Evolutionary conservation across 495 filamentous ascomycete genomes (phyloP).

Genomic region (Corynascus novoguineensis): DNA sequence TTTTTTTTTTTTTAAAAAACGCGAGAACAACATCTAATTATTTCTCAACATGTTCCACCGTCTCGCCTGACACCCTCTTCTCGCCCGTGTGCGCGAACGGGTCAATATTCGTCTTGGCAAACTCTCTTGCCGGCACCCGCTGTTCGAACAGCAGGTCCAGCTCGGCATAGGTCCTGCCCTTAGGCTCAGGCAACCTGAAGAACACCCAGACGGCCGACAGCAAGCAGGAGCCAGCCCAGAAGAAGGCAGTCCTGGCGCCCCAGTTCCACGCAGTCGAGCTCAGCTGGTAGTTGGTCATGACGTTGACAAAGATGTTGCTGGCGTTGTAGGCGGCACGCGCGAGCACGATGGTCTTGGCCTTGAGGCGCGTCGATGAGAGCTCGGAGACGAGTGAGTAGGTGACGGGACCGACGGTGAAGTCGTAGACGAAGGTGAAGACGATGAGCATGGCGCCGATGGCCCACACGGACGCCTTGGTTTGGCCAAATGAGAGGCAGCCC

Average conservation of each 20-base stretch:
- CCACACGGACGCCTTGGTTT: conserved; percentile 24
- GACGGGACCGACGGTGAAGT: conserved; percentile 51
- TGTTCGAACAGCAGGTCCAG: conserved; percentile 48
- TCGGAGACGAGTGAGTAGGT: conserved; percentile 53
- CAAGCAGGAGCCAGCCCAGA: conserved; percentile 49
- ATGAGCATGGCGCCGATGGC: conserved; percentile 47
- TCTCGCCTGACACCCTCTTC: not conserved
- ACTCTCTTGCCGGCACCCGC: conserved; percentile 37
- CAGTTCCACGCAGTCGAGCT: conserved; percentile 49
- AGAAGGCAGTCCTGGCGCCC: conserved; percentile 43
- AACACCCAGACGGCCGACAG: conserved; percentile 35
- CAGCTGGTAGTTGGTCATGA: conserved; percentile 49
- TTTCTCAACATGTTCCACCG: not conserved
- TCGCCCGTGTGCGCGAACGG: conserved; percentile 20
- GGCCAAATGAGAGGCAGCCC: conserved; percentile 29
- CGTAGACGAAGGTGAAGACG: conserved; percentile 49
- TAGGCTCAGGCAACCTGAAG: conserved; percentile 34
- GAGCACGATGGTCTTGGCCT: conserved; percentile 52
- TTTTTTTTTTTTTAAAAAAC: no score
- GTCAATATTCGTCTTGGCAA: conserved; percentile 26
- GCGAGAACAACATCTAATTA: not conserved
- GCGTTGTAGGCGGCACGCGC: conserved; percentile 50
- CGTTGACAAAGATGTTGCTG: conserved; percentile 38
- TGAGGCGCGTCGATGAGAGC: conserved; percentile 47
- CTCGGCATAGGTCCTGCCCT: conserved; percentile 43